These are phyloP conservation scores for Phlegmacium glaucopus DNA, from an alignment of 768 basidiomycete genomes.

Conservation along the genomic window DNA sequence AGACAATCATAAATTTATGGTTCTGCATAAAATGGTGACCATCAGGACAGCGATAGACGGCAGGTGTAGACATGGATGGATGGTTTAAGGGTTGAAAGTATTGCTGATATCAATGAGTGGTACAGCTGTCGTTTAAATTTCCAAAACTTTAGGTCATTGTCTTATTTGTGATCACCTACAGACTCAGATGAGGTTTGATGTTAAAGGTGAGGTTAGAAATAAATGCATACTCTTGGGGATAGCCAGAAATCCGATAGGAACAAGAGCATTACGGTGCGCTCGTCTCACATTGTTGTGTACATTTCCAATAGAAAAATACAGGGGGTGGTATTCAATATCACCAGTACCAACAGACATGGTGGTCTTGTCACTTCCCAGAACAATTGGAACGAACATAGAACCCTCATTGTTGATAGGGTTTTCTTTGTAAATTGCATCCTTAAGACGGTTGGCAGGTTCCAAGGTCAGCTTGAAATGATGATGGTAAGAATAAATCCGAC, in stretches of 20 bases:
- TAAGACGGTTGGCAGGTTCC: neutral
- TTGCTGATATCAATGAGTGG: conserved; percentile 3
- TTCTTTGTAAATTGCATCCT: conserved; percentile 11
- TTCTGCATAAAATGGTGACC: too few species aligned
- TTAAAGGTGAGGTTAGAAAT: neutral
- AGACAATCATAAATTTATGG: too few species aligned
- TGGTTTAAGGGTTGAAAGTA: neutral
- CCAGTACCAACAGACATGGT: conserved; percentile 31
- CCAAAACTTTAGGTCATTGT: conserved; percentile 4
- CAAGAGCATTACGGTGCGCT: conserved; percentile 23
- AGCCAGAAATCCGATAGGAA: conserved; percentile 22
- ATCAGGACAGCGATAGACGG: conserved; percentile 4
- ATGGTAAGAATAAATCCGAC: conserved; percentile 1
- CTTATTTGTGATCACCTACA: conserved; percentile 5
- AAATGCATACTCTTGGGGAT: conserved; percentile 25
- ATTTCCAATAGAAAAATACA: conserved; percentile 29
- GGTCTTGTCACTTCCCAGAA: conserved; percentile 30
- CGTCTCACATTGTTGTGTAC: conserved; percentile 22
- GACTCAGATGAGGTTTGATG: neutral
- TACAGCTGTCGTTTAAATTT: conserved; percentile 7
- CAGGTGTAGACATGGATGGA: conserved; percentile 2
- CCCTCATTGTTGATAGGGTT: conserved; percentile 11
- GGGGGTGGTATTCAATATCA: conserved; percentile 26
- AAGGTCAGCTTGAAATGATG: neutral
- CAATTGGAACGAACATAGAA: conserved; percentile 20